Base-by-base conservation (phyloP, 2,329 filamentous ascomycete genomes). In the Purpureocillium lavendulum region DNA sequence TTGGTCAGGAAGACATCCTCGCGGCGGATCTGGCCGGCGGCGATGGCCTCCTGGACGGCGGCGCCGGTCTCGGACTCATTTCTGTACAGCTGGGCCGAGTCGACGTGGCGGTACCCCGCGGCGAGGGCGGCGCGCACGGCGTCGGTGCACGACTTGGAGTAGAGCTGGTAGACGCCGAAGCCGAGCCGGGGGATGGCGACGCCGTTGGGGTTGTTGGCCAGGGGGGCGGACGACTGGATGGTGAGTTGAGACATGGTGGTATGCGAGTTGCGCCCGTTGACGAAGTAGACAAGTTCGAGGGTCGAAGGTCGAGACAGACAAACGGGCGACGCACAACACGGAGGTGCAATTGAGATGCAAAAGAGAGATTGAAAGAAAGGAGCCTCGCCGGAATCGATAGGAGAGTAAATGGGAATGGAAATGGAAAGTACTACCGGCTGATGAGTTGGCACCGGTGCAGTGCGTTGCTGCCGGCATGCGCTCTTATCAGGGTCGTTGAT, bases 141-240 rank as follows among this genome's bases (percentile, higher is more conserved):
- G 28, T 68, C 55, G 9, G 70, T 64, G 56, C 79, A 84, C 45
- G 67, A 64, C 32, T 70, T 54, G 30, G 65, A 55, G 3, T 67
- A 67, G 6, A 79, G 77, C 43, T 71, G 73, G 61, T 83, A 87
- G 43, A 86, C 80, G 36, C 83, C 83, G 51, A 87, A 85, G 11
- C 82, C 83, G 9, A 87, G 69, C 21, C 69, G 70, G 17, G 84
- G 83, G 14, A 87, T 81, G 12, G 41, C 42, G 9, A 16, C 31
- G 26, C 16, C 12, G 31, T 38, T 36, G 21, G 21, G 21, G 1
- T 54, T 50, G 13, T 50, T 49, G 21, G 46, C 41, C 13, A 64
- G 46, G 7, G 44, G 17, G 16, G 58, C 32, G 4, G 40, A 36
- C 15, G 45, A 42, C 3, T 46, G n/a, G 30, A 47, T 35, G 9